A percentile compares a stretch with the other conserved stretches of the same genome.
phyloP scores from a whole-genome alignment of 78 protist species.

The Pirum gemmata region DNA sequence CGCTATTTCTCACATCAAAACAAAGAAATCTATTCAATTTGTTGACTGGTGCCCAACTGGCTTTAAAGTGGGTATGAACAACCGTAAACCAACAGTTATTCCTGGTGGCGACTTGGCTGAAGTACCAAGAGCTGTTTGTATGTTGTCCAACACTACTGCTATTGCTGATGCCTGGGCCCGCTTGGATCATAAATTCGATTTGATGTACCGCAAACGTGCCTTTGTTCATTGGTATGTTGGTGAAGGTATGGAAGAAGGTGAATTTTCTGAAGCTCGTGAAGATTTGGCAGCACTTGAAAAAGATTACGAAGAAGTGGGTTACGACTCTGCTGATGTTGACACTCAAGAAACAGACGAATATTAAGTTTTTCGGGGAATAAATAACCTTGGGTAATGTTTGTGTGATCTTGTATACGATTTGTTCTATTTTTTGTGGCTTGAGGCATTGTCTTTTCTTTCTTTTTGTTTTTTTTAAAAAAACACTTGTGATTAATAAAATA shows the following conservation, averaged over 20 bases:
- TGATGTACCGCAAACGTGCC: slow-evolving; percentile 97
- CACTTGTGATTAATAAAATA: not conserved
- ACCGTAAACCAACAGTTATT: slow-evolving; percentile 90
- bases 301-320: slow-evolving; percentile 89
- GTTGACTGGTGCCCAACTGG: slow-evolving; percentile 98
- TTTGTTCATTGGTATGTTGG: slow-evolving; percentile 98
- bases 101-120: slow-evolving; percentile 96
- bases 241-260: slow-evolving; percentile 99
- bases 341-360: slow-evolving; percentile 50
- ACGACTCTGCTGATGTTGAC: slow-evolving; percentile 68
- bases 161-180: slow-evolving; percentile 92
- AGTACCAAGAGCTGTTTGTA: slow-evolving; percentile 90
- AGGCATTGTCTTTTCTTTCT: not conserved
- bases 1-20: slow-evolving; percentile 93
- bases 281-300: slow-evolving; percentile 63
- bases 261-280: slow-evolving; percentile 95
- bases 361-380: too few species aligned
- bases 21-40: slow-evolving; percentile 91
- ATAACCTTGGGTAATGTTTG: too few species aligned
- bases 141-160: slow-evolving; percentile 93
- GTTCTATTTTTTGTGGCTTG: not conserved
- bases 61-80: slow-evolving; percentile 92
- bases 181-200: slow-evolving; percentile 86
- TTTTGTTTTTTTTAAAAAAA: too few species aligned
- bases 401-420: too few species aligned